These are phyloP conservation scores for Ceratocystis destructans DNA, from an alignment of 2,329 filamentous ascomycete genomes.

Conservation along the genomic window DNA sequence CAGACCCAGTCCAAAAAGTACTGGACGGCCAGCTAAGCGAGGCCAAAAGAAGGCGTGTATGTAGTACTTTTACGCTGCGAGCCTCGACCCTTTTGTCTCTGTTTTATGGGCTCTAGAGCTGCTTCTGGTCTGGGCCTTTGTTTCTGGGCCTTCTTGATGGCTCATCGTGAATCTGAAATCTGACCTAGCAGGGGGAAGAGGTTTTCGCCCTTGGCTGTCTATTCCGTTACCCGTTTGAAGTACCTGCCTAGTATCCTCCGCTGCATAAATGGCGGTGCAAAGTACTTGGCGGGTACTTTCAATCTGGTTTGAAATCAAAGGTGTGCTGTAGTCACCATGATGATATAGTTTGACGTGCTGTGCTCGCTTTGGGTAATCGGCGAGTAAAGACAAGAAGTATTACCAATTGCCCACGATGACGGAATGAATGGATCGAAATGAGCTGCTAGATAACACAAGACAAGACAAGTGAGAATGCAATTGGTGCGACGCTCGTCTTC, in stretches of 20 bases:
- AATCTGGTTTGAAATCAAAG: background rate
- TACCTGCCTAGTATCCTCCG: background rate
- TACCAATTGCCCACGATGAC: background rate
- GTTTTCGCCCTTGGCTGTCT: background rate
- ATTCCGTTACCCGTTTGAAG: background rate
- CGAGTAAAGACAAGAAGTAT: background rate
- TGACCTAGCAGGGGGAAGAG: background rate
- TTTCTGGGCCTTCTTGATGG: background rate
- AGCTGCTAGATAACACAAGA: background rate
- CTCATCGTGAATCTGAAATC: slow-evolving; percentile 7
- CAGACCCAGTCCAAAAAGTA: background rate
- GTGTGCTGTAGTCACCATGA: background rate
- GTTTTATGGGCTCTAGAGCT: background rate
- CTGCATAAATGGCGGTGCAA: background rate
- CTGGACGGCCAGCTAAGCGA: background rate
- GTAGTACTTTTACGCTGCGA: background rate
- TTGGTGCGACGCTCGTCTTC: background rate
- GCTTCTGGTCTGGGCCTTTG: background rate
- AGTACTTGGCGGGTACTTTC: background rate
- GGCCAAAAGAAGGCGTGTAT: background rate
- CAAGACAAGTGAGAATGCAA: background rate
- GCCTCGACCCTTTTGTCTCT: background rate
- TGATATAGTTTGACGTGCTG: background rate
- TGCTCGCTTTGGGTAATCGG: no score
- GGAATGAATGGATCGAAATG: no score